Conservation (phyloP, 768 basidiomycete genomes). For the Melanogaster broomeanus region DNA sequence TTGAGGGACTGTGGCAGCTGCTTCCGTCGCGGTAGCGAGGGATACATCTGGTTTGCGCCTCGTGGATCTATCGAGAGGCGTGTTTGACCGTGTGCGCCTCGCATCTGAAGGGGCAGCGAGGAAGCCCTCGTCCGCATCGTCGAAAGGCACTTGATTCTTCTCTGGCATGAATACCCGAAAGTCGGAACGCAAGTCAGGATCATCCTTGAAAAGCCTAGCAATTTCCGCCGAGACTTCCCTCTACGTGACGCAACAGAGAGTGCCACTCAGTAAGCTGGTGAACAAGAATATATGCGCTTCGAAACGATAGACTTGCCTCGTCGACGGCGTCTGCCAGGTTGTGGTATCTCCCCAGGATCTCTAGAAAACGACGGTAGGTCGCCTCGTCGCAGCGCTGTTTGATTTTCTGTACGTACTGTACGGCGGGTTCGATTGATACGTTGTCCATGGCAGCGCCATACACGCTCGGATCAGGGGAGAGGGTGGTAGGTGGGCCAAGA, state of each 20-base stretch:
- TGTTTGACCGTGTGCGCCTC: constrained; percentile 37
- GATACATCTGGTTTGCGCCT: constrained; percentile 51
- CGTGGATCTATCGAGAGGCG: constrained; percentile 36
- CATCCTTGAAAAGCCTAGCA: no score
- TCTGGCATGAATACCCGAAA: no score
- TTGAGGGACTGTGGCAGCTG: constrained; percentile 49
- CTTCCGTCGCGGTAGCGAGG: constrained; percentile 36
- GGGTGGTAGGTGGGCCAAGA: constrained; percentile 5
- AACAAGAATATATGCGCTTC: constrained; percentile 1
- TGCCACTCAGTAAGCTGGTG: background rate
- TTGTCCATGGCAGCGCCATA: no score
- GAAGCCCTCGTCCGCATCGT: constrained; percentile 40
- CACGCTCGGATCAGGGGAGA: constrained; percentile 21
- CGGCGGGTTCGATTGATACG: no score
- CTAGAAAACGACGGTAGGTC: constrained; percentile 78
- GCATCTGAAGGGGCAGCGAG: constrained; percentile 26
- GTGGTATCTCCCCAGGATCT: constrained; percentile 69
- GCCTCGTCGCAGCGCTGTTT: no score
- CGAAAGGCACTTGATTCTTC: no score
- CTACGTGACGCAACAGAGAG: no score
- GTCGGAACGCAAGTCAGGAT: no score
- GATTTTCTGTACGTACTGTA: no score
- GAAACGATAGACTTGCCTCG: no score
- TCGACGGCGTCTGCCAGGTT: no score
- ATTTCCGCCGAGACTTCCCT: no score